phyloP scores from a whole-genome alignment of 2,329 filamentous ascomycete species.

The Talaromyces sp. region DNA sequence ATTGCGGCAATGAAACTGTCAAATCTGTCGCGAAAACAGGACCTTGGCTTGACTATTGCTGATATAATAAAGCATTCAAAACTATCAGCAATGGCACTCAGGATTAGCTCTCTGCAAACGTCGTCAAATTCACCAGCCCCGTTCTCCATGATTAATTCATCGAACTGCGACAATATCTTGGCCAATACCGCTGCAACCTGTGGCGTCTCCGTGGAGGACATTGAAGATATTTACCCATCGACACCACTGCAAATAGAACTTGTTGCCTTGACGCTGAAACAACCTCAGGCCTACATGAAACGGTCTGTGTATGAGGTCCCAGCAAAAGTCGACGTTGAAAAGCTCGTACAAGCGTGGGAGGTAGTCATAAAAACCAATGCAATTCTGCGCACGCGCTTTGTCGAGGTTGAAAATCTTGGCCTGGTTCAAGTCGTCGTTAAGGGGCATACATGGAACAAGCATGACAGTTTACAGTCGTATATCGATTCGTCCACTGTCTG shows the following conservation, averaged over 20 bases:
- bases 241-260: slow-evolving; percentile 42
- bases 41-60: not conserved
- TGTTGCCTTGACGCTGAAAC: slow-evolving; percentile 18
- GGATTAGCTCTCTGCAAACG: not conserved
- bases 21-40: slow-evolving; percentile 1
- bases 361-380: slow-evolving; percentile 37
- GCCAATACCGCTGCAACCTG: not conserved
- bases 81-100: not conserved
- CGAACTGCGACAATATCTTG: too few relatives aligned
- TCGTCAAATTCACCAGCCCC: too few relatives aligned
- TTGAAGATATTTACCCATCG: slow-evolving; percentile 30
- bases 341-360: not conserved
- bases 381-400: slow-evolving; percentile 44
- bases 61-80: not conserved
- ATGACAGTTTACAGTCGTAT: slow-evolving; percentile 24
- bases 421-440: slow-evolving; percentile 39
- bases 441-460: not conserved
- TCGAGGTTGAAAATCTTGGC: slow-evolving; percentile 17
- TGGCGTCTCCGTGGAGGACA: not conserved
- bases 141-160: too few relatives aligned
- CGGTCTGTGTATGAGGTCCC: not conserved
- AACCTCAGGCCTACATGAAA: not conserved
- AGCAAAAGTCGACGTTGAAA: not conserved
- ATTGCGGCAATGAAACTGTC: slow-evolving; percentile 18
- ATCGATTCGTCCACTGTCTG: not conserved